Percentiles rank a stretch among this genome's conserved stretches.
Conservation (phyloP, 352 stramenopile genomes). For the Blastocystis sp. region DNA sequence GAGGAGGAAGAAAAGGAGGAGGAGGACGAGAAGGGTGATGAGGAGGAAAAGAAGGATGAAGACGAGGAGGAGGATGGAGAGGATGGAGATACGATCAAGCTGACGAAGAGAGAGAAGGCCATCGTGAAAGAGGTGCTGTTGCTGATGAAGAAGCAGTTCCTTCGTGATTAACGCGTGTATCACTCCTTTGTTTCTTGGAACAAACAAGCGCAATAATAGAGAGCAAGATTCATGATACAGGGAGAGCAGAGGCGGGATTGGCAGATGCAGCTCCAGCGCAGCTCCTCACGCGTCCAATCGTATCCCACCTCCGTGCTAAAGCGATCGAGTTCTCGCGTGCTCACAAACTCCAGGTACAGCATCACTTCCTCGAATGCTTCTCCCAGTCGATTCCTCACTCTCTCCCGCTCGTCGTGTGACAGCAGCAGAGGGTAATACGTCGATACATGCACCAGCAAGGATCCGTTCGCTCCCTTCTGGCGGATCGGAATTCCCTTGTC, state of each 20-base stretch:
- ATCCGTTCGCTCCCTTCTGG: background rate
- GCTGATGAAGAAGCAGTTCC: background rate
- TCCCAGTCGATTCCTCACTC: background rate
- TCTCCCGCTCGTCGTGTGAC: background rate
- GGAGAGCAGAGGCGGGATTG: background rate
- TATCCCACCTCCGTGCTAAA: background rate
- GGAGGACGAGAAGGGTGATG: no score
- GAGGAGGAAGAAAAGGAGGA: no score
- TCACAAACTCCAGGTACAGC: background rate
- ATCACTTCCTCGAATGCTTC: background rate
- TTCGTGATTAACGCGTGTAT: background rate
- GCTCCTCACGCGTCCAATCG: background rate
- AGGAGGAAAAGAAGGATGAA: no score
- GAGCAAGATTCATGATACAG: background rate
- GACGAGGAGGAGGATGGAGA: no score
- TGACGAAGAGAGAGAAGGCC: background rate
- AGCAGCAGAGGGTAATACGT: background rate
- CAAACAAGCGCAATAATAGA: background rate
- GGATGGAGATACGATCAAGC: no score
- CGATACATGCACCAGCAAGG: background rate
- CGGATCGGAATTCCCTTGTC: constrained; percentile 38
- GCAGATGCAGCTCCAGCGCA: background rate
- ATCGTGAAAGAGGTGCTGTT: background rate
- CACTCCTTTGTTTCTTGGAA: background rate
- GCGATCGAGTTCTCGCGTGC: background rate